Evolutionary conservation across 164 flowering plant genomes (phyloP), one percentile per base, ranked within the genome.

Genomic region (Macadamia tetraphylla): DNA sequence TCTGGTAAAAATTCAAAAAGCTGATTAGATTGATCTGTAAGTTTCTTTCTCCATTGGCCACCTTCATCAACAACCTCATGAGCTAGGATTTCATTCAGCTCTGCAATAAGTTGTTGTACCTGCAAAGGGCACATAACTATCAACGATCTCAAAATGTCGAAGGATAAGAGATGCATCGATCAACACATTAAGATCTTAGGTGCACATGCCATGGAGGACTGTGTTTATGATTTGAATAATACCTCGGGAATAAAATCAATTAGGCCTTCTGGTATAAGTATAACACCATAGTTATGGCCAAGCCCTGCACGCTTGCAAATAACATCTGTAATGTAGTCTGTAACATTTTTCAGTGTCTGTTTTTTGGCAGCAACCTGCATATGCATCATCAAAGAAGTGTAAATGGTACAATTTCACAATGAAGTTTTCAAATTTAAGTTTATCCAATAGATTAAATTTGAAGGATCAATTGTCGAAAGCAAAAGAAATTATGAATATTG

Each of bases 231-330:
- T 23, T 48, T 15, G 49, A 46, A 31, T 9, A 60, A 68, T 79
- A 95, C 99, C 96, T 92, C 98, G 18, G 99, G 99, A 79, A 95
- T 92, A 79, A 95, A 95, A 79, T 95, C 99, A 80, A 95, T 95
- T 46, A 95, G 83, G 70, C 99, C 99, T 84, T 95, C 99, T 18
- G 99, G 99, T 18, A 95, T 88, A 57, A 95, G 92, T 59, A 95
- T 85, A 66, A 95, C 98, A 71, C 99, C 99, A 73, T 95, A 92
- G 73, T 92, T 92, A 66, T 83, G 88, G 55, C 95, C 92, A 70
- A 83, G 79, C 56, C 88, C 91, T 60, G 91, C 83, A 59, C 99
- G 92, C 79, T 86, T 89, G 71, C 87, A 86, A 75, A 95, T 83
- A 6, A 91, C 74, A 78, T 91, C 91, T 23, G 90, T 92, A 63